Percentiles rank a stretch among this genome's conserved stretches.
These are phyloP conservation scores for Penicillium argentinense DNA, from an alignment of 495 filamentous ascomycete genomes.

Conservation along the genomic window DNA sequence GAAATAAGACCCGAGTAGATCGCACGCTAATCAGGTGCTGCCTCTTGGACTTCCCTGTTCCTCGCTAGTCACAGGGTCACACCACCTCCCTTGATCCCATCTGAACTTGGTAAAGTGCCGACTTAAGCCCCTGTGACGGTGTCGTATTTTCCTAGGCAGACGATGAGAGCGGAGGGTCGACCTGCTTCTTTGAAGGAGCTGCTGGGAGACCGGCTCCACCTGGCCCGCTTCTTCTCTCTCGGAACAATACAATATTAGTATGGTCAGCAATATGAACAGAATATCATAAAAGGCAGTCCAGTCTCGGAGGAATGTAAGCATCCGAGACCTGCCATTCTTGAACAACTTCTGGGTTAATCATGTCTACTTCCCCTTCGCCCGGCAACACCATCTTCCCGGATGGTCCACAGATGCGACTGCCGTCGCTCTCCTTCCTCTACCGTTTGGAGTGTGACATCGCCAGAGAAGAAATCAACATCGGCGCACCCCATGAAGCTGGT, in stretches of 20 bases:
- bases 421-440: conserved; percentile 25
- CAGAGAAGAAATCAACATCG: conserved; percentile 26
- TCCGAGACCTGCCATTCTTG: too few relatives aligned
- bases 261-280: neutral
- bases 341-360: too few relatives aligned
- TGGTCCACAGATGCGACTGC: conserved; percentile 31
- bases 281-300: neutral
- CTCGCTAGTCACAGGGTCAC: neutral
- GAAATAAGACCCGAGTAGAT: neutral
- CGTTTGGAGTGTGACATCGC: conserved; percentile 28
- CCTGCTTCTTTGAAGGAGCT: conserved; percentile 13
- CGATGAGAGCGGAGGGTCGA: conserved; percentile 15
- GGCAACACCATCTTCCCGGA: conserved; percentile 26
- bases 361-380: conserved; percentile 17
- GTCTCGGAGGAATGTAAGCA: too few relatives aligned
- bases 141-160: neutral
- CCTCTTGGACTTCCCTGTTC: conserved; percentile 21
- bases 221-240: too few relatives aligned
- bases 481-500: conserved; percentile 24
- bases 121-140: neutral
- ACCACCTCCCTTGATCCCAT: too few relatives aligned
- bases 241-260: neutral
- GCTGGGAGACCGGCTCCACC: neutral
- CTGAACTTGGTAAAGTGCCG: too few relatives aligned
- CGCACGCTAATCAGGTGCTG: conserved; percentile 12